Base-by-base conservation (phyloP, 495 filamentous ascomycete species). In the Aspergillus bertholletiae region DNA sequence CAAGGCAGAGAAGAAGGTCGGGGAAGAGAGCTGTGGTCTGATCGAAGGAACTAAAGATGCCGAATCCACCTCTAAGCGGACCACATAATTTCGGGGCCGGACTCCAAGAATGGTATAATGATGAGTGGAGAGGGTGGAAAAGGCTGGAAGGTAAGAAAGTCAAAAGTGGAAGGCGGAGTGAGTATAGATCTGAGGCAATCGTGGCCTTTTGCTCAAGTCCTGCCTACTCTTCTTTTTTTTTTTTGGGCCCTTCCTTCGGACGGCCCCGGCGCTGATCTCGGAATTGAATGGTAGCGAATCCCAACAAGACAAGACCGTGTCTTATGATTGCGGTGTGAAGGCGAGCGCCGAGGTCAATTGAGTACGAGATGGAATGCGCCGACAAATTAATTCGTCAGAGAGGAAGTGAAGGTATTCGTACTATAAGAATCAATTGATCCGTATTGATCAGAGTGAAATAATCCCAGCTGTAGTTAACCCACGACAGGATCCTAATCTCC, bases 21-120 rank as follows among this genome's bases (percentile, higher is more conserved):
- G 46, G 48, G 55, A 49, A 53, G 56, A 57, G 47, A 56, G 52
- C 53, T 48, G 63, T 68, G 63, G 63, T 66, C 53, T 66, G 66
- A 66, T 62, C 56, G 22, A 55, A 53, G 46, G 48, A 40, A 49
- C 45, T 53, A 26, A 52, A 40, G 30, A 51, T 53, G 46, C 54
- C 53, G 49, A 56, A 45, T 49, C 18, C 40, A 49, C 44, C 23
- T 43, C 27, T 55, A 59, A 59, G 40, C 52, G 51, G 53, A 52
- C 53, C 47, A 48, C 52, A 55, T 60, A 50, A 46, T 50, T 47
- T 39, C 32, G 32, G 50, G 39, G 60, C 55, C 57, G 54, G 51
- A 49, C 54, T 47, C 41, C 34, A 51, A 55, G 57, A 23, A 52
- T 34, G 45, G 8, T 11, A 44, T 26, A 23, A 40, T 13, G 34